phyloP scores from a whole-genome alignment of 768 basidiomycete genomes.

The Pleurotus pulmonarius region DNA sequence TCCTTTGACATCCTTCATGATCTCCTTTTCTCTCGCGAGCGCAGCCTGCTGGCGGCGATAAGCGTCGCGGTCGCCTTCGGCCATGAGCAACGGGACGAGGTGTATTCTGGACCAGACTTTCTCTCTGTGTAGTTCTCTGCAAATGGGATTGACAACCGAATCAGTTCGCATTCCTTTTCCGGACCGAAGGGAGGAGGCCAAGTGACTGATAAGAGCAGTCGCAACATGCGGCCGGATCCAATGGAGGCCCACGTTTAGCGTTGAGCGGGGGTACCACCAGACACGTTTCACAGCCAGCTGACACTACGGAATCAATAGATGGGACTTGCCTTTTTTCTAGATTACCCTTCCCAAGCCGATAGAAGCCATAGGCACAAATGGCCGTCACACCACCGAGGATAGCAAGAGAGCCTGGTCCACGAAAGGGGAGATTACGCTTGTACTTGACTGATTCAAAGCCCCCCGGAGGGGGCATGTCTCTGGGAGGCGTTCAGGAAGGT shows the following conservation, averaged over 20 bases:
- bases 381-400: constrained; percentile 85
- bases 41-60: constrained; percentile 82
- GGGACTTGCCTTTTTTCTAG: constrained; percentile 85
- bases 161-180: constrained; percentile 39
- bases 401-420: constrained; percentile 79
- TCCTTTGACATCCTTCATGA: constrained; percentile 91
- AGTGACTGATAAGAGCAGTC: constrained; percentile 37
- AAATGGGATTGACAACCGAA: constrained; percentile 30
- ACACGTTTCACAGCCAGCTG: constrained; percentile 72
- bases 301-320: constrained; percentile 28
- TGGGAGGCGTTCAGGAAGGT: constrained; percentile 26
- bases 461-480: constrained; percentile 93
- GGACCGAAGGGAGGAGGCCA: constrained; percentile 31
- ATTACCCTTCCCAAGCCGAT: constrained; percentile 86
- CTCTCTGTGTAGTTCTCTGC: constrained; percentile 90
- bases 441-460: constrained; percentile 93
- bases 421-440: constrained; percentile 91
- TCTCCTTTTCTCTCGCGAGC: constrained; percentile 73
- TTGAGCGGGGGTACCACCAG: constrained; percentile 51
- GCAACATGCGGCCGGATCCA: constrained; percentile 57
- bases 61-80: constrained; percentile 89
- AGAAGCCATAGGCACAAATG: constrained; percentile 89
- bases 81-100: constrained; percentile 86
- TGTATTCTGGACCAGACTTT: constrained; percentile 95
- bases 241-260: constrained; percentile 61